phyloP scores from a whole-genome alignment of 331 rosid genomes.

The Malus hybrid region DNA sequence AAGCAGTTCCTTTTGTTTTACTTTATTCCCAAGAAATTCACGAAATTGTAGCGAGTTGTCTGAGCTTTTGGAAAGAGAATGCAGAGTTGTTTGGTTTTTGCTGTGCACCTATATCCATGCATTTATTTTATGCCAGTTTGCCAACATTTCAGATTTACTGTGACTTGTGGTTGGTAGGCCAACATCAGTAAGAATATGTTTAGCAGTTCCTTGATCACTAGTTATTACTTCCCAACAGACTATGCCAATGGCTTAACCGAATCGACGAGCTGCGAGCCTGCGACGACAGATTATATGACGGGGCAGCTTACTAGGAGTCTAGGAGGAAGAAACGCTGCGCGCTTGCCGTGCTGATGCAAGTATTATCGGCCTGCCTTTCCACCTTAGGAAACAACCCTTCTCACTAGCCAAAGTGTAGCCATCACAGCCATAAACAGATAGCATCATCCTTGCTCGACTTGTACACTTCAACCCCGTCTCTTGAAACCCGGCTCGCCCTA shows the following conservation, averaged over 20 bases:
- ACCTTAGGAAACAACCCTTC: conserved; percentile 71
- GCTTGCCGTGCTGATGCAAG: conserved; percentile 79
- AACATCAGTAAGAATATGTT: neutral
- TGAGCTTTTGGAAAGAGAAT: neutral
- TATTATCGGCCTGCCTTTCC: conserved; percentile 63
- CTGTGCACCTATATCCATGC: neutral
- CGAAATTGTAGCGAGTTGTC: neutral
- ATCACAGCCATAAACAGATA: conserved; percentile 62
- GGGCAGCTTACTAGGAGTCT: neutral
- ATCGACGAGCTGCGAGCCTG: neutral
- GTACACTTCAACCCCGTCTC: conserved; percentile 54
- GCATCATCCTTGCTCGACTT: conserved; percentile 64
- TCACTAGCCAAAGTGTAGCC: conserved; percentile 54
- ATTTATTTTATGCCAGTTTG: neutral
- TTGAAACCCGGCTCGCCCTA: conserved; percentile 65
- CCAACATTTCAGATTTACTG: too few relatives aligned
- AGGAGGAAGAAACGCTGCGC: conserved; percentile 23
- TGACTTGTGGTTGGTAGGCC: neutral
- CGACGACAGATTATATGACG: neutral
- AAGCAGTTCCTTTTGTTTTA: neutral
- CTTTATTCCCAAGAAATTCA: neutral
- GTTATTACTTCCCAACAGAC: conserved; percentile 6
- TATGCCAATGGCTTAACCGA: neutral
- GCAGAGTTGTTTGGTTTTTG: neutral
- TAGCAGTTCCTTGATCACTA: neutral